A percentile compares a stretch with the other conserved stretches of the same genome.
Evolutionary conservation across 208 protist genomes (phyloP).

Genomic region (Strigomonas culicis): DNA sequence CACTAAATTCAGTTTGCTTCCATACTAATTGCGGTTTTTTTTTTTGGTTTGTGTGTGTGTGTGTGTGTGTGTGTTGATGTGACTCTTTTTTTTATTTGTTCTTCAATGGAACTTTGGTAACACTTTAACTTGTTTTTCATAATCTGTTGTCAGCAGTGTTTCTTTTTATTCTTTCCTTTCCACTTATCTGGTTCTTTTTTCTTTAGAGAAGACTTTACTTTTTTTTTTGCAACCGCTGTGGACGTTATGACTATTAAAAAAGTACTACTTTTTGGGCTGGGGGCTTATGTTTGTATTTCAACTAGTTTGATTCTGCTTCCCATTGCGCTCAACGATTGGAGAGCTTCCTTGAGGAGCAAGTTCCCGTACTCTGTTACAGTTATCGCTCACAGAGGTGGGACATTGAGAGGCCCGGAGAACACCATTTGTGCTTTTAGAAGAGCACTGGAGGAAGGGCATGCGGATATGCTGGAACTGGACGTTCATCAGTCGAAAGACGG

Average conservation of each 20-base stretch:
- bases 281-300: constrained; percentile 10
- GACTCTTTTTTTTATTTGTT: no score
- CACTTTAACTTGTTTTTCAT: no score
- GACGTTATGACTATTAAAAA: no score
- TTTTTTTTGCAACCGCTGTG: constrained; percentile 3
- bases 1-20: no score
- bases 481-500: constrained; percentile 67
- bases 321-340: constrained; percentile 16
- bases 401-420: constrained; percentile 73
- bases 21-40: no score
- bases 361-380: constrained; percentile 58
- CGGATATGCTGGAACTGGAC: constrained; percentile 79
- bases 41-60: neutral
- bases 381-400: constrained; percentile 76
- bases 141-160: neutral
- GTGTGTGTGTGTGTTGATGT: neutral
- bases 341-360: constrained; percentile 31
- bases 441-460: constrained; percentile 27
- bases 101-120: neutral
- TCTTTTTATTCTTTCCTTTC: neutral
- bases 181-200: neutral
- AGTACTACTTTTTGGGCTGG: constrained; percentile 2
- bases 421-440: constrained; percentile 69
- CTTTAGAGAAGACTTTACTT: constrained; percentile 2
- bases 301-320: constrained; percentile 7